Conservation (phyloP, 805 yeast genomes). For the Yarrowia sp. region DNA sequence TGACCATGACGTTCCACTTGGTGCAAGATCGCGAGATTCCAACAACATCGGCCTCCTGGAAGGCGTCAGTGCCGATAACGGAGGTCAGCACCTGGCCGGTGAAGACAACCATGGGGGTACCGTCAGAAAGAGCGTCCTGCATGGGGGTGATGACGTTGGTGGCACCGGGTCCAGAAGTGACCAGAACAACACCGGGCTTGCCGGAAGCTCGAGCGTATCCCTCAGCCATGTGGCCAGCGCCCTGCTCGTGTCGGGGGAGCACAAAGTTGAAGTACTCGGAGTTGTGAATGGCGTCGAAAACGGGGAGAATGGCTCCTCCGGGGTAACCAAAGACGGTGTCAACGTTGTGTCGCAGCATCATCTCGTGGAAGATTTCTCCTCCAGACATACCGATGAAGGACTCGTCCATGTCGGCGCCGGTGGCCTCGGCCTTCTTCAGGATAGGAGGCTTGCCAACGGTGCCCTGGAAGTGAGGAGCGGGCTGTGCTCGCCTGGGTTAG, state of each 20-base stretch:
- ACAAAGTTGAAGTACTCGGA: conserved; percentile 86
- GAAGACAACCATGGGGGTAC: conserved; percentile 94
- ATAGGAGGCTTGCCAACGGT: conserved; percentile 19
- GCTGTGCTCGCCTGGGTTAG: conserved; percentile 23
- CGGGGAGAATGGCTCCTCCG: conserved; percentile 98
- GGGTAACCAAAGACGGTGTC: conserved; percentile 97
- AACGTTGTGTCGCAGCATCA: conserved; percentile 95
- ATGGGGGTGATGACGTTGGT: conserved; percentile 97
- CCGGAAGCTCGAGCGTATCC: conserved; percentile 96
- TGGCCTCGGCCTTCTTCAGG: conserved; percentile 22
- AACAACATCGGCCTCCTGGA: conserved; percentile 98
- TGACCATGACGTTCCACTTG: conserved; percentile 99
- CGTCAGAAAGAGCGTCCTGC: conserved; percentile 97
- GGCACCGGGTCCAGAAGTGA: conserved; percentile 99
- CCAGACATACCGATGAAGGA: conserved; percentile 96
- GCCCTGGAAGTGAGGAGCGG: conserved; percentile 24
- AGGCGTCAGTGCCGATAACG: conserved; percentile 97
- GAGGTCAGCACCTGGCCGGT: conserved; percentile 96
- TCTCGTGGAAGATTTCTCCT: conserved; percentile 97
- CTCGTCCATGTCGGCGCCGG: conserved; percentile 45
- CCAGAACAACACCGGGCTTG: conserved; percentile 95
- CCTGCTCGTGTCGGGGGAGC: conserved; percentile 96
- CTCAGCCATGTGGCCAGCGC: conserved; percentile 99
- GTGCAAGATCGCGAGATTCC: conserved; percentile 98
- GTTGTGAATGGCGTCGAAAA: conserved; percentile 93